Evolutionary conservation across 2,329 filamentous ascomycete genomes (phyloP).

Genomic region (Aspergillus puulaauensis): DNA sequence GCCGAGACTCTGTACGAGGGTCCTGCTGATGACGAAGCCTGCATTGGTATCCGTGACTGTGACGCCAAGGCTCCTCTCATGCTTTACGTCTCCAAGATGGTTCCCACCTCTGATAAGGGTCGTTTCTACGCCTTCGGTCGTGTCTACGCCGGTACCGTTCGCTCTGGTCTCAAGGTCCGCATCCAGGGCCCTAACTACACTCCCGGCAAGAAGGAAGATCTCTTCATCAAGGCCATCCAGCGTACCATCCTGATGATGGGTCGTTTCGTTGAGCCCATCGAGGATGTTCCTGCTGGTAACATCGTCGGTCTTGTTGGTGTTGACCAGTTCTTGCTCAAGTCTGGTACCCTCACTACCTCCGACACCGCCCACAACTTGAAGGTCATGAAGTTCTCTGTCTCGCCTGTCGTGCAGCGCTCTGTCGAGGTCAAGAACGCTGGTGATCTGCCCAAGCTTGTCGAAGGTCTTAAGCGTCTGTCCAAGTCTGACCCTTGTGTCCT

Average conservation of each 20-base stretch:
- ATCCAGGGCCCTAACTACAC: constrained; percentile 99
- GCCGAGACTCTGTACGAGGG: constrained; percentile 98
- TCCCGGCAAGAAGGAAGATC: constrained; percentile 97
- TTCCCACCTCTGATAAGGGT: constrained; percentile 98
- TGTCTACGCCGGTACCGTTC: constrained; percentile 99
- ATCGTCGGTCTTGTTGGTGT: constrained; percentile 99
- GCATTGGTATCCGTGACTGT: constrained; percentile 97
- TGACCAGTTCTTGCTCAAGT: constrained; percentile 99
- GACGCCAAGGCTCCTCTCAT: constrained; percentile 98
- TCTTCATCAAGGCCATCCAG: constrained; percentile 99
- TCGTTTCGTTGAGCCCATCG: constrained; percentile 97
- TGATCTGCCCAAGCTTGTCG: constrained; percentile 98
- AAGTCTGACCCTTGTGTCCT: constrained; percentile 99
- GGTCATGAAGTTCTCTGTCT: constrained; percentile 99
- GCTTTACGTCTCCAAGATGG: constrained; percentile 99
- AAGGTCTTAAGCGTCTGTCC: constrained; percentile 99
- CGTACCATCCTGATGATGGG: constrained; percentile 99
- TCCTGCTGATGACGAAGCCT: constrained; percentile 85
- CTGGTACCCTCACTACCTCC: constrained; percentile 95
- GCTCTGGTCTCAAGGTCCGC: constrained; percentile 97
- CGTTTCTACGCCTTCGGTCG: constrained; percentile 99
- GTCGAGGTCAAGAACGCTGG: constrained; percentile 99
- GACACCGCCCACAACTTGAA: constrained; percentile 99
- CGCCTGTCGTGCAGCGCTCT: constrained; percentile 95
- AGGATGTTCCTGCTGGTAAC: constrained; percentile 99